Base-by-base conservation (phyloP, 2,329 filamentous ascomycete genomes). In the Coleophoma eucalyptorum region DNA sequence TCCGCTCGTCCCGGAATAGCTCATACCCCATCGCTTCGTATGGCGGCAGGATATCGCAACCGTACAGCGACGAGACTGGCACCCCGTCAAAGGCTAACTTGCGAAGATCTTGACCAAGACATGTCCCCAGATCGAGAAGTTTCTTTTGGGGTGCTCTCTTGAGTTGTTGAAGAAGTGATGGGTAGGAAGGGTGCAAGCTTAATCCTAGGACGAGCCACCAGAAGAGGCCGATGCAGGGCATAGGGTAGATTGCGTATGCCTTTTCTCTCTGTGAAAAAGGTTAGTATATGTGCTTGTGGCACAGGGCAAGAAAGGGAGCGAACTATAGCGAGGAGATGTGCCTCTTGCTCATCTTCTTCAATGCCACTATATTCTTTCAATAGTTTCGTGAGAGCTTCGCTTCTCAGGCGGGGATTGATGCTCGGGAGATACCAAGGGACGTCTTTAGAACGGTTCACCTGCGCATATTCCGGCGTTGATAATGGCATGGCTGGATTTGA, bases 61-160 rank as follows among this genome's bases (percentile, higher is more conserved):
- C 68, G 35, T 60, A 65, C 31, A 62, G 53, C 3, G 62, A 11
- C 55, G 48, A 6, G 59, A 58, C 19, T 3, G 65, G 62, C 1
- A 61, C 65, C 4, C 68, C 68, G 32, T 70, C 67, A n/a, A 58
- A 56, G 21, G 50, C 56, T 12, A 71, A 57, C n/a, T 65, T 61
- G 16, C 68, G 65, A 2, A 71, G 56, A 37, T 70, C 67, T 49
- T 68, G 66, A 0, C 64, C 67, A 20, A 71, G 60, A 48, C 65
- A 67, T 26, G 66, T 69, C 8, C 67, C 68, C 12, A 48, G 43
- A 18, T 31, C 21, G 34, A 46, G 16, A 21, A 46, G 8, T 19
- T 40, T 40, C 19, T 40, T 40, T 1, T 5, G 37, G 3, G 37
- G 13, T 4, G 37, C n/a, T 10, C 11, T 16, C 19, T 40, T 40